Conservation (phyloP, 768 basidiomycete genomes). For the Butyriboletus loyo region DNA sequence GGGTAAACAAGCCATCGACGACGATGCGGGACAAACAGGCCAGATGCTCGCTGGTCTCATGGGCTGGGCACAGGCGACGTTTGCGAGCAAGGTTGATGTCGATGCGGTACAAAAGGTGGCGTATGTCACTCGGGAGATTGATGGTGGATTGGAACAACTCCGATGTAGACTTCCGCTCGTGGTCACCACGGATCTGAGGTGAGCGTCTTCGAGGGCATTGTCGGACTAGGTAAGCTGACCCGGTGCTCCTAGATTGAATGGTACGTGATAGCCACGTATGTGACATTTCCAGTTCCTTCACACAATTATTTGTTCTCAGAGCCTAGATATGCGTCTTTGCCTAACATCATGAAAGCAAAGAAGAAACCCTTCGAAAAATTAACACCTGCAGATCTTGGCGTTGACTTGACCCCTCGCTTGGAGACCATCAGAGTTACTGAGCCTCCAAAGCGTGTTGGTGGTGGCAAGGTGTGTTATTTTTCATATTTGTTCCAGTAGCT, state of each 20-base stretch:
- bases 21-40: constrained; percentile 92
- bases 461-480: constrained; percentile 64
- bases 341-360: constrained; percentile 99
- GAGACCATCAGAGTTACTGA: constrained; percentile 88
- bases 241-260: constrained; percentile 57
- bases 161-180: constrained; percentile 77
- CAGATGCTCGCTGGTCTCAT: constrained; percentile 95
- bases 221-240: neutral
- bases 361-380: constrained; percentile 94
- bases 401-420: constrained; percentile 79
- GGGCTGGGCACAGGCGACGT: constrained; percentile 92
- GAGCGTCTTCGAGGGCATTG: constrained; percentile 28
- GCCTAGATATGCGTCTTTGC: constrained; percentile 95
- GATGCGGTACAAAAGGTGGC: constrained; percentile 62
- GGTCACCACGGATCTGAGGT: constrained; percentile 92
- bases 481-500: neutral
- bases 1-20: constrained; percentile 98
- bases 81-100: constrained; percentile 83
- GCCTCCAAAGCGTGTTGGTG: constrained; percentile 87
- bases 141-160: constrained; percentile 88
- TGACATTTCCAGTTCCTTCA: neutral
- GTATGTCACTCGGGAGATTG: constrained; percentile 83
- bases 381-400: constrained; percentile 70
- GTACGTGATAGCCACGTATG: constrained; percentile 34
- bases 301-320: constrained; percentile 44